phyloP scores from a whole-genome alignment of 164 flowering plant genomes.

The Houttuynia cordata region DNA sequence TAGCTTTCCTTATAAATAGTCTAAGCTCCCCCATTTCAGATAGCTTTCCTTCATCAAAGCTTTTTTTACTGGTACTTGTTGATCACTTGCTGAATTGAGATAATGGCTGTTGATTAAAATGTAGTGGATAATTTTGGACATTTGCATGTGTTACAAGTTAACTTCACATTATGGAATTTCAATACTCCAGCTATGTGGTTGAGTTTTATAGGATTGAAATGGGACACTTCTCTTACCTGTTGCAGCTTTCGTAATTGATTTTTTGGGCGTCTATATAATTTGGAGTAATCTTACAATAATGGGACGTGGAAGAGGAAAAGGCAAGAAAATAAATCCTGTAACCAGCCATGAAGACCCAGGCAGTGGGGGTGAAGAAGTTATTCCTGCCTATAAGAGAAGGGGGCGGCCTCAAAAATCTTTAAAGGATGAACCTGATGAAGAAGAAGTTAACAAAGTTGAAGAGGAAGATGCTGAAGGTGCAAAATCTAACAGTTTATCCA shows the following conservation, averaged over 20 bases:
- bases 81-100: no score
- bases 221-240: not conserved
- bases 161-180: not conserved
- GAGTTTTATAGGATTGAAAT: not conserved
- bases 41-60: no score
- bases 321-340: slow-evolving; percentile 39
- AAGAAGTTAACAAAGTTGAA: slow-evolving; percentile 37
- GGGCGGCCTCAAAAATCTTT: slow-evolving; percentile 69
- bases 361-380: slow-evolving; percentile 62
- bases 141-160: not conserved
- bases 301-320: slow-evolving; percentile 86
- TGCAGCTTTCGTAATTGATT: slow-evolving; percentile 16
- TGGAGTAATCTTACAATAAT: slow-evolving; percentile 14
- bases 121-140: not conserved
- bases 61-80: no score
- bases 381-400: slow-evolving; percentile 60
- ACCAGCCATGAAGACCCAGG: slow-evolving; percentile 46
- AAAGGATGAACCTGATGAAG: slow-evolving; percentile 54
- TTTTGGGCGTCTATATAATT: slow-evolving; percentile 10
- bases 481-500: slow-evolving; percentile 15
- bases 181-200: not conserved
- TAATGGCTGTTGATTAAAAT: no score
- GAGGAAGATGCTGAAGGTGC: slow-evolving; percentile 29
- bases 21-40: no score
- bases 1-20: no score